These are phyloP conservation scores for Paecilomyces dactylethromorphus DNA, from an alignment of 2,329 filamentous ascomycete species.

Conservation along the genomic window DNA sequence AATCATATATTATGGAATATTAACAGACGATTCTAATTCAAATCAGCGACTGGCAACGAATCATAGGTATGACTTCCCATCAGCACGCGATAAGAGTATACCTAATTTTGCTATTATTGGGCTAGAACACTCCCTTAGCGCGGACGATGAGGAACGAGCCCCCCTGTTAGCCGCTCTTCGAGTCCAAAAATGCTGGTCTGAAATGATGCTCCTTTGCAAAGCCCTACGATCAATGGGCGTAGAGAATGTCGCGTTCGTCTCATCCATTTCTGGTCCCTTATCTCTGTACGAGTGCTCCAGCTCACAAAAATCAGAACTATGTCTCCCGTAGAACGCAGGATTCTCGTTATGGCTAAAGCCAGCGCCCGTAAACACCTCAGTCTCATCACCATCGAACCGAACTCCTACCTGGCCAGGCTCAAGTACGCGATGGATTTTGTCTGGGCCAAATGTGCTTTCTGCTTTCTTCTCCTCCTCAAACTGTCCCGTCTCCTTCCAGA, in stretches of 20 bases:
- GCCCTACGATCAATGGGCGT: constrained; percentile 44
- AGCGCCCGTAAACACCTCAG: constrained; percentile 47
- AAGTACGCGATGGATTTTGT: constrained; percentile 53
- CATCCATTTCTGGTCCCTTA: too few species aligned
- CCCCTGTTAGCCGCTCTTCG: constrained; percentile 38
- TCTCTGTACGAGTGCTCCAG: background rate
- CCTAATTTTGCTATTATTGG: background rate
- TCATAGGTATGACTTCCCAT: constrained; percentile 20
- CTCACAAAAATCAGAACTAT: constrained; percentile 31
- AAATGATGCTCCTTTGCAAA: constrained; percentile 47
- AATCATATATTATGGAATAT: constrained; percentile 7
- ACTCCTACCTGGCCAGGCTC: constrained; percentile 45
- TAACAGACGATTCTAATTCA: constrained; percentile 4
- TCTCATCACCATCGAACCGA: constrained; percentile 40
- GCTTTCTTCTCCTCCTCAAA: constrained; percentile 50
- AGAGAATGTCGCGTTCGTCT: constrained; percentile 39
- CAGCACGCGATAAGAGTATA: background rate
- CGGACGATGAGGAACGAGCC: constrained; percentile 23
- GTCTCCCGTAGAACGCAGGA: constrained; percentile 41
- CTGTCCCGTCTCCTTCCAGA: constrained; percentile 45
- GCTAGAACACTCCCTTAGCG: constrained; percentile 15
- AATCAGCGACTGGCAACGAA: constrained; percentile 28
- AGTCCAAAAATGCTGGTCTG: constrained; percentile 49
- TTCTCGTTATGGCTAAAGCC: constrained; percentile 46
- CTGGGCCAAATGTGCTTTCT: constrained; percentile 54